Evolutionary conservation across 768 basidiomycete genomes (phyloP).

Genomic region (Lanmaoa pseudosensibilis): DNA sequence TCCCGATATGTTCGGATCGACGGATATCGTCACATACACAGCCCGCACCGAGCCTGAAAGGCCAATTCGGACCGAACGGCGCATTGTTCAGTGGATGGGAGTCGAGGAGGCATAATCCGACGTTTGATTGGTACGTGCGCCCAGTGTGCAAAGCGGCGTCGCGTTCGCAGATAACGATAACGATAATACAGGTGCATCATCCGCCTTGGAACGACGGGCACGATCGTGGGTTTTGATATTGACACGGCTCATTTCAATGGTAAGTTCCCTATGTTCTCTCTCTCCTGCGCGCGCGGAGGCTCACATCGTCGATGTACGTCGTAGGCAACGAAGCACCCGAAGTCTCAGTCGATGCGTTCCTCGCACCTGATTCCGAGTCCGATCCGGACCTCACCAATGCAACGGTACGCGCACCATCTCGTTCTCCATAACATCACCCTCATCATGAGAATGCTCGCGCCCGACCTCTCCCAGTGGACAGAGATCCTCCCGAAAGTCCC

Average conservation of each 20-base stretch:
- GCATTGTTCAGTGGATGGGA: conserved; percentile 97
- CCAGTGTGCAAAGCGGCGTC: no score
- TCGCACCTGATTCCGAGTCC: conserved; percentile 41
- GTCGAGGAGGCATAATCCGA: conserved; percentile 81
- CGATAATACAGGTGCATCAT: conserved; percentile 81
- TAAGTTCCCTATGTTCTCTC: conserved; percentile 27
- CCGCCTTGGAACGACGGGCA: conserved; percentile 75
- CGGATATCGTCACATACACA: conserved; percentile 30
- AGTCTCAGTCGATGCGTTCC: conserved; percentile 68
- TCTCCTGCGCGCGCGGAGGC: neutral
- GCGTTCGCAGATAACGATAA: neutral
- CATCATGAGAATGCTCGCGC: neutral
- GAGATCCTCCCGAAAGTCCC: conserved; percentile 73
- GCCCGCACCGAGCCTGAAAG: conserved; percentile 87
- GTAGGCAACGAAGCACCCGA: conserved; percentile 85
- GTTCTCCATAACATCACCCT: neutral
- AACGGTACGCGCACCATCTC: conserved; percentile 43
- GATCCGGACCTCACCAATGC: conserved; percentile 47
- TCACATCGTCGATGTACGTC: neutral
- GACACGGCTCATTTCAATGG: conserved; percentile 97
- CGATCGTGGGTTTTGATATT: conserved; percentile 81
- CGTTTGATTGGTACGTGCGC: conserved; percentile 84
- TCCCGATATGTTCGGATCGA: neutral
- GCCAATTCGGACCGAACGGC: conserved; percentile 96
- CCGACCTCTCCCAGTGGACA: conserved; percentile 56